Conservation (phyloP, 768 basidiomycete genomes). For the Tulasnella sp. region DNA sequence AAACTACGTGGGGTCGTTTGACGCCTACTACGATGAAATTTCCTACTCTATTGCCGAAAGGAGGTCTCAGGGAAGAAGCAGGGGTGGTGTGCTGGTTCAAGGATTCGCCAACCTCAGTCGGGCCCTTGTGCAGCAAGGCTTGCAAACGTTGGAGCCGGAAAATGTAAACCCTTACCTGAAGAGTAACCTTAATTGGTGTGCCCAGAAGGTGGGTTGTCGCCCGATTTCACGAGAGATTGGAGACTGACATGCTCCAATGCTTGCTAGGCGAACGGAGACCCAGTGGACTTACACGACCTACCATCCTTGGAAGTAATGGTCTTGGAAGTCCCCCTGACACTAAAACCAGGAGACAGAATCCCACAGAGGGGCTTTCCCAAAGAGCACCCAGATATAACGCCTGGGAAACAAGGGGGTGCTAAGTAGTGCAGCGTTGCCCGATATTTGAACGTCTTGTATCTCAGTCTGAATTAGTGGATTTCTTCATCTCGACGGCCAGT, state of each 20-base stretch:
- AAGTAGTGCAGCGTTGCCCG: background rate
- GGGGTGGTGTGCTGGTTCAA: background rate
- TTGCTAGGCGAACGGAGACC: background rate
- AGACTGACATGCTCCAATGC: background rate
- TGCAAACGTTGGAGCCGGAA: background rate
- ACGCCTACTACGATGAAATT: background rate
- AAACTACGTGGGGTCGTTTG: constrained; percentile 1
- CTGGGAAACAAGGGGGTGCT: background rate
- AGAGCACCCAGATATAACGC: background rate
- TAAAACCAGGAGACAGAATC: background rate
- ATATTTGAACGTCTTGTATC: too few species aligned
- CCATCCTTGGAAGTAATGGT: background rate
- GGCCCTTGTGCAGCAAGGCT: background rate
- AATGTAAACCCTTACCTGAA: background rate
- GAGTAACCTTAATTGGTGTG: background rate
- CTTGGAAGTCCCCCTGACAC: background rate
- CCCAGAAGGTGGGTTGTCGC: background rate
- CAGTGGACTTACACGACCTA: background rate
- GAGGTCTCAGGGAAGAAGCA: background rate
- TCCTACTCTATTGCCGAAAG: background rate
- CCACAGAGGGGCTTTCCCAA: background rate
- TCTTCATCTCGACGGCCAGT: background rate
- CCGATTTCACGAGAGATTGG: background rate
- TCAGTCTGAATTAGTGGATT: background rate
- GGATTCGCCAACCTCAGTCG: background rate